A percentile compares a stretch with the other conserved stretches of the same genome.
Evolutionary conservation across 2,329 filamentous ascomycete genomes (phyloP).

Genomic region (Penicillium polonicum): DNA sequence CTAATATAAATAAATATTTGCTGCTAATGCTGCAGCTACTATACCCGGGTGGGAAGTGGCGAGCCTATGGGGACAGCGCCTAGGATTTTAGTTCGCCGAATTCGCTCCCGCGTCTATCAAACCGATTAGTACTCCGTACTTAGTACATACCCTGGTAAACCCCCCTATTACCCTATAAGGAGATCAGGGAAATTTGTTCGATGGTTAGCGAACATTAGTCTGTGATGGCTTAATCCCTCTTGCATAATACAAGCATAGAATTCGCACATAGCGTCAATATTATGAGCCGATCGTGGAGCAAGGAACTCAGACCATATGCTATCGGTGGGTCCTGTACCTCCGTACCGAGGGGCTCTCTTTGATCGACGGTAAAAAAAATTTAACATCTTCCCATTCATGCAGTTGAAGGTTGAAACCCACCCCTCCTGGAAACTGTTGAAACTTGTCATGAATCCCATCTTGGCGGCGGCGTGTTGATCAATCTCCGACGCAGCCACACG

Average conservation of each 20-base stretch:
- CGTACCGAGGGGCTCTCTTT: slow-evolving; percentile 11
- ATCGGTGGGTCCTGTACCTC: slow-evolving; percentile 8
- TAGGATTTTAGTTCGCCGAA: slow-evolving; percentile 9
- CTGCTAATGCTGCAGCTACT: slow-evolving; percentile 10
- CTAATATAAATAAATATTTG: slow-evolving; percentile 7
- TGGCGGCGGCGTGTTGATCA: slow-evolving; percentile 15
- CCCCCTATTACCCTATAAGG: background rate
- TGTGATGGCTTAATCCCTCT: background rate
- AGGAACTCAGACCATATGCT: slow-evolving; percentile 14
- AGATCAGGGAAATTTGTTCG: background rate
- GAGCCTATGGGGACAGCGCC: slow-evolving; percentile 9
- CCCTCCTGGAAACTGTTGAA: background rate
- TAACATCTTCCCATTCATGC: slow-evolving; percentile 12
- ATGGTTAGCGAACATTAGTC: background rate
- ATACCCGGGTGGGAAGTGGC: slow-evolving; percentile 11
- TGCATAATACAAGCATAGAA: slow-evolving; percentile 2
- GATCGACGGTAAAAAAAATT: slow-evolving; percentile 10
- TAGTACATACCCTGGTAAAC: background rate
- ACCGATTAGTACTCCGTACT: background rate
- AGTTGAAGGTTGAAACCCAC: slow-evolving; percentile 4
- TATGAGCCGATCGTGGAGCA: slow-evolving; percentile 11
- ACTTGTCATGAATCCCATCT: slow-evolving; percentile 6
- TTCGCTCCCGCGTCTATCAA: slow-evolving; percentile 13
- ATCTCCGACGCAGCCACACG: slow-evolving; percentile 18
- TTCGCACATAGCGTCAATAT: slow-evolving; percentile 2